Evolutionary conservation across 768 basidiomycete species (phyloP), one percentile per base, ranked within the genome.

Genomic region (Mycena chlorophos): DNA sequence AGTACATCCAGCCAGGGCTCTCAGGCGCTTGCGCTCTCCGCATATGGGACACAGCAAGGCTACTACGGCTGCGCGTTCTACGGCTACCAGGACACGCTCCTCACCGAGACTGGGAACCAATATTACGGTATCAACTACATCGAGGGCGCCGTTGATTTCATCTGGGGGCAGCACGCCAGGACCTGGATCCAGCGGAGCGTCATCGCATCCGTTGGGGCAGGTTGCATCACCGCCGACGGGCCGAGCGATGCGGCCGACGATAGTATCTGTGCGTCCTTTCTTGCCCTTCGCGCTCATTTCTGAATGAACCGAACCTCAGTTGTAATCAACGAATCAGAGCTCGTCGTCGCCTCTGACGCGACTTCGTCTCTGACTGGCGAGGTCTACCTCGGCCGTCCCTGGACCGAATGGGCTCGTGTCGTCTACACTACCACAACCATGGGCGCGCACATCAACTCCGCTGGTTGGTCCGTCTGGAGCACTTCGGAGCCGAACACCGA

Each of bases 1-100:
- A n/a, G n/a, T n/a, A n/a, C n/a, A 65, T 69, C 66, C 34, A 64
- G 68, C 29, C 17, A 52, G 13, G 54, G 62, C 1, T 66, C 66
- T 5, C 68, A 70, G 38, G 69, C 68, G 2, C 50, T 70, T 5
- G 69, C 69, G 1, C 54, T 70, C 25, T 66, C 65, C 38, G 61
- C 66, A 10, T 66, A 67, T 30, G 69, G 69, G 0, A 67, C 61
- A 2, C 66, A 65, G 31, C 53, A 61, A 5, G 69, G 64, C 1
- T 68, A 66, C 28, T 70, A 70, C 46, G 69, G 64, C 4, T 28
- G 49, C 22, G 14, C 22, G 10, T 42, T 28, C 22, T 23, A 26
- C 34, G 64, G 65, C 4, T 67, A 60, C 51, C 64, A 65, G 46
- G 65, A 66, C 52, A 64, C 65, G 13, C 54, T 66, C 5, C 61